Percentiles rank a stretch among this genome's conserved stretches.
Evolutionary conservation across 331 rosid species (phyloP).

Genomic region (Saraca asoca): DNA sequence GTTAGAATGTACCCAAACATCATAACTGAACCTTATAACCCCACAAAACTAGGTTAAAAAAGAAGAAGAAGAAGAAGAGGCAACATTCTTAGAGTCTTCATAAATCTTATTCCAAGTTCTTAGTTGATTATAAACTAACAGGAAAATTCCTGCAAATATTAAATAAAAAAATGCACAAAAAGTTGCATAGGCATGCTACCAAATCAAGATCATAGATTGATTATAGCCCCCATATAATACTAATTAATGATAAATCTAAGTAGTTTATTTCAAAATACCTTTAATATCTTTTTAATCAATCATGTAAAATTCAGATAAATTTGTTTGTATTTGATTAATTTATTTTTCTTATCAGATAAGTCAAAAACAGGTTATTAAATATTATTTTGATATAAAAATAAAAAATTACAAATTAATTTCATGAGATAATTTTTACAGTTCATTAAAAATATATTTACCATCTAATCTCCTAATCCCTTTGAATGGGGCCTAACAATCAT

Average conservation of each 20-base stretch:
- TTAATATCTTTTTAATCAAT: too few species aligned
- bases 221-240: slow-evolving; percentile 45
- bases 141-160: too few species aligned
- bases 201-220: slow-evolving; percentile 42
- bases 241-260: slow-evolving; percentile 41
- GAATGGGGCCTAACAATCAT: slow-evolving; percentile 37
- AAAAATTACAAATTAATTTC: too few species aligned
- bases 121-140: too few species aligned
- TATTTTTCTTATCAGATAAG: too few species aligned
- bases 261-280: slow-evolving; percentile 40
- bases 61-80: background rate
- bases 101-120: background rate
- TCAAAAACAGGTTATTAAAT: too few species aligned
- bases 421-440: too few species aligned
- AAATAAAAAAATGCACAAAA: background rate
- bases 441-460: background rate
- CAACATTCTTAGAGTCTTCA: background rate
- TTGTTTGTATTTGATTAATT: too few species aligned
- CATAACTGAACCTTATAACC: slow-evolving; percentile 5
- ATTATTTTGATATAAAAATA: too few species aligned
- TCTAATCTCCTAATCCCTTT: slow-evolving; percentile 30
- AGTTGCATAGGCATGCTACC: slow-evolving; percentile 41
- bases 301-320: too few species aligned
- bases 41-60: background rate
- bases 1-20: slow-evolving; percentile 20